Evolutionary conservation across 2,329 filamentous ascomycete species (phyloP).

Genomic region (Grosmannia serpens): DNA sequence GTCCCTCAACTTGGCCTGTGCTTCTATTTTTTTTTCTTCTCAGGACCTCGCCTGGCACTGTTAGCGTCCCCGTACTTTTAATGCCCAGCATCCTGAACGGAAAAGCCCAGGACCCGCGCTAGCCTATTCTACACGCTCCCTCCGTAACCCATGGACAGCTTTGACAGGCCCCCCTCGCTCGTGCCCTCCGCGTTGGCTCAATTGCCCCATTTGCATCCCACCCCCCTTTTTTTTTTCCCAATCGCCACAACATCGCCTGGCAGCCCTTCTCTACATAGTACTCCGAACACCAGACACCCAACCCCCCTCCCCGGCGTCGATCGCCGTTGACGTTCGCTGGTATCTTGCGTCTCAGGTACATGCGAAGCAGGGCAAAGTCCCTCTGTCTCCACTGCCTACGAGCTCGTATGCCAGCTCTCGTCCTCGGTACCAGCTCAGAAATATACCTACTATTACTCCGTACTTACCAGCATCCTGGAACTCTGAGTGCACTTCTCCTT

Average conservation of each 20-base stretch:
- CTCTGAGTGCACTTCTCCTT: background rate
- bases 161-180: background rate
- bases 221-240: background rate
- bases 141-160: background rate
- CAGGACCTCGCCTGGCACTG: background rate
- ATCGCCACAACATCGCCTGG: background rate
- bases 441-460: too few species aligned
- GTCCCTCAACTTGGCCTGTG: background rate
- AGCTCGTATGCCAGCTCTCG: too few species aligned
- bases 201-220: background rate
- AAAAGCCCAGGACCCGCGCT: background rate
- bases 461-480: background rate
- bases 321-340: background rate
- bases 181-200: background rate
- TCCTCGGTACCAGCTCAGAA: too few species aligned
- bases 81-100: background rate
- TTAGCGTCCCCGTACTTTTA: background rate
- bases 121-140: background rate
- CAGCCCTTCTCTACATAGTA: background rate
- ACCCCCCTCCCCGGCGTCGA: background rate
- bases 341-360: background rate
- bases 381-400: background rate
- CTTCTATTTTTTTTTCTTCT: background rate
- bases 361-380: background rate
- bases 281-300: background rate